Base-by-base conservation (phyloP, 1,284 basidiomycete species). In the Cryptococcus neoformans region DNA sequence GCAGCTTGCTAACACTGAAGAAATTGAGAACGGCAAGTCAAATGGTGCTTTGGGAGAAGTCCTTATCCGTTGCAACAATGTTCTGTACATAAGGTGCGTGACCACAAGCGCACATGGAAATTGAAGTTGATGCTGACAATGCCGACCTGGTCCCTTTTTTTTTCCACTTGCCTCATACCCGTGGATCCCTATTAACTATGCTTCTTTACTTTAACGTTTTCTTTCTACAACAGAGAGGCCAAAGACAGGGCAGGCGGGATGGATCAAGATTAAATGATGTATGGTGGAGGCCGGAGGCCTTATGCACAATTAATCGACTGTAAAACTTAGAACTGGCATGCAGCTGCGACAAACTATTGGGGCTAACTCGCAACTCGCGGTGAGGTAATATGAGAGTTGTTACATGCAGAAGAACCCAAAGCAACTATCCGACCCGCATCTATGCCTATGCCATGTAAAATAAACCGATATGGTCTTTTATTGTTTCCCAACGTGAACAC, bases 31-130 rank as follows among this genome's bases (percentile, higher is more conserved):
- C 69, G 95, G 94, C 51, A 87, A 92, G 77, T 94, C 92, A 12
- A 96, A 92, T 67, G 96, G 96, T 49, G 88, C 92, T 17, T 81
- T 99, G 34, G 96, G 96, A 64, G 96, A 99, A 80, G 94, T 99
- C 53, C 97, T 99, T 80, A 97, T 99, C 73, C 85, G 95, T 88
- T 89, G 87, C 82, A 95, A 95, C 80, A 95, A 95, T 66, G 91
- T 95, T 38, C 82, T 94, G 56, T 95, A 94, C 77, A 92, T 95
- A 71, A 71, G 78, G 73, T 78, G 55, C 55, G 73, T 70, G 28
- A n/a, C 28, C 6, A n/a, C 40, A 16, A 17, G 11, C 38, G 49
- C 14, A 17, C 38, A 17, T n/a, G 49, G 35, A 12, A 10, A 10
- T 8, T 17, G 12, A 35, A 12, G 35, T 11, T 49, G 28, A 35